Evolutionary conservation across 495 filamentous ascomycete genomes (phyloP), one percentile per base, ranked within the genome.

Genomic region (Diplogelasinospora grovesii): DNA sequence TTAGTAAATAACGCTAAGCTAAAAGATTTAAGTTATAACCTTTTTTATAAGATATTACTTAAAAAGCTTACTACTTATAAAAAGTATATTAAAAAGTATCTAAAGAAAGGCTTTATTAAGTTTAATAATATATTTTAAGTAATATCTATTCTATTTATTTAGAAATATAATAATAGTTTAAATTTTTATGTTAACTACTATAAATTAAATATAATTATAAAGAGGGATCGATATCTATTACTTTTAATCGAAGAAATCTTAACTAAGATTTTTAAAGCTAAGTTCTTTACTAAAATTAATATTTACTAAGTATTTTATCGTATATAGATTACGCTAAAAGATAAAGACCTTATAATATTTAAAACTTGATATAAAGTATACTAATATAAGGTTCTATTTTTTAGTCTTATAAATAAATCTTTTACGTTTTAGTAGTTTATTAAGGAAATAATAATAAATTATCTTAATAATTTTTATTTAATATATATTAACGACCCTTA

Each of bases 161-260:
- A 5, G 11, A 40, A 40, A 19, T 10, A 5, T 4, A 15, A 40
- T 11, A 9, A 11, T 13, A 19, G 20, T 1, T 21, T 40, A 8
- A 8, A 14, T 0, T 42, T 42, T 13, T 33, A 26, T 27, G 21
- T 43, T 1, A 21, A 43, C 11, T 41, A 32, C 19, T 22, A 8
- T 8, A 41, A 30, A 8, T n/a, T 41, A 30, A 30, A 30, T 30
- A 21, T 21, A 30, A 30, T 41, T 18, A 22, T 19, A 19, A 41
- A 41, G 19, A 7, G 21, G 7, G 16, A 41, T 20, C 19, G 19
- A 22, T 41, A 41, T 16, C 27, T 21, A 1, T 7, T 41, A 3
- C 19, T 18, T 13, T 25, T 41, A 32, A 41, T 41, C 9, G 19
- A 41, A 2, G 22, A 33, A 33, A 41, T 22, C 9, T 8, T 32